These are phyloP conservation scores for Plasmopara muralis DNA, from an alignment of 352 stramenopile genomes.

Conservation along the genomic window DNA sequence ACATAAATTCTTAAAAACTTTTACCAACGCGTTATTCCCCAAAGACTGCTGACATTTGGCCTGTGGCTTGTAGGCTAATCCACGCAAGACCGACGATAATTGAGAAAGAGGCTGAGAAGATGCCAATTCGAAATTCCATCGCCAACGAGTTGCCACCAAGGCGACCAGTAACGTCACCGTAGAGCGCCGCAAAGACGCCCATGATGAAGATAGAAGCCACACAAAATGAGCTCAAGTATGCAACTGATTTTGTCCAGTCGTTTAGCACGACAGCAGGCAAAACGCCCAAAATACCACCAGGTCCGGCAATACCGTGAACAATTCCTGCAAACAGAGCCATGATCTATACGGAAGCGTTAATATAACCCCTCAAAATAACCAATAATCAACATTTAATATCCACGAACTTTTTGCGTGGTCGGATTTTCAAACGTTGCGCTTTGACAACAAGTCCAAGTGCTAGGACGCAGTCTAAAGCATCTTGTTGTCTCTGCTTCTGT, in stretches of 20 bases:
- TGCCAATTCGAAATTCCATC: conserved; percentile 59
- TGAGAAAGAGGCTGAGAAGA: conserved; percentile 70
- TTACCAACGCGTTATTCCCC: neutral
- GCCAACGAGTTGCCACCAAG: conserved; percentile 44
- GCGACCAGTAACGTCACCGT: conserved; percentile 64
- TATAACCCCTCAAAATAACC: too few relatives aligned
- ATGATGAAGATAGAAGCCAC: conserved; percentile 87
- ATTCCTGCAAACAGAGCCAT: too few relatives aligned
- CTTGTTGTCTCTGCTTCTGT: too few relatives aligned
- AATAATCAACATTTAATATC: too few relatives aligned
- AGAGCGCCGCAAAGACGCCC: conserved; percentile 83
- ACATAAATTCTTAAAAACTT: too few relatives aligned
- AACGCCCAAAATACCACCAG: conserved; percentile 77
- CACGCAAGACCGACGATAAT: conserved; percentile 67
- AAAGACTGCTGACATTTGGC: conserved; percentile 66
- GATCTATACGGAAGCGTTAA: too few relatives aligned
- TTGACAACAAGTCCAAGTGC: too few relatives aligned
- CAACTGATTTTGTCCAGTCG: conserved; percentile 51
- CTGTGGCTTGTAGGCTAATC: conserved; percentile 64
- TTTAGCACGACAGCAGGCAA: conserved; percentile 52
- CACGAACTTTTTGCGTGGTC: too few relatives aligned
- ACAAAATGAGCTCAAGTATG: conserved; percentile 87
- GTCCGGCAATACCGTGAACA: conserved; percentile 75
- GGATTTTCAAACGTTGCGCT: too few relatives aligned
- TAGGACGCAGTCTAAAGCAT: too few relatives aligned